Evolutionary conservation across 2,329 filamentous ascomycete genomes (phyloP), one percentile per base, ranked within the genome.

Genomic region (Colletotrichum tropicicola): DNA sequence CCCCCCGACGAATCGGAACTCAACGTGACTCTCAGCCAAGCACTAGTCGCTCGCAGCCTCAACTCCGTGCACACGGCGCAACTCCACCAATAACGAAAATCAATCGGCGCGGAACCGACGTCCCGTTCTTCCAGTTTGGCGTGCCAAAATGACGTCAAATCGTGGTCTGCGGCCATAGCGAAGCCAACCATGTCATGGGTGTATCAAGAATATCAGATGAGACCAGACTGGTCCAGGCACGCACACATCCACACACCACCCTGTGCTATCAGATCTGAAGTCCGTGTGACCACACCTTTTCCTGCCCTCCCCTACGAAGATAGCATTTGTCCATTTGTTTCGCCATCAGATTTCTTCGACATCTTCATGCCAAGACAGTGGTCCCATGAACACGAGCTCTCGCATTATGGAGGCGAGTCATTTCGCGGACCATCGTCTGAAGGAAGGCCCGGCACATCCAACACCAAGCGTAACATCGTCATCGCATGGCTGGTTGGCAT

Each of bases 171-270:
- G 17, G 19, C 37, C 25, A 48, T 13, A 41, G 9, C 30, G 12
- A 37, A 12, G 39, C 47, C 8, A 35, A 35, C 32, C 17, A 53
- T 43, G 56, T 48, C 32, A 48, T 17, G 32, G 25, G 19, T 19
- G 60, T 60, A 60, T 64, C 60, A 63, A 17, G 44, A 19, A 54
- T 15, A 47, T 64, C 56, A 54, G 60, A 64, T 60, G 60, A 64
- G 60, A 60, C 60, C 56, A 49, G 41, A 32, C 2, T 15, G 32
- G 32, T 15, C 32, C 32, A 12, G n/a, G n/a, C 13, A 35, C 32
- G 12, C 7, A 32, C 30, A 35, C 32, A 35, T 15, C n/a, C 44
- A 58, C 59, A 30, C 53, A 52, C 47, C 54, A 39, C 17, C 41
- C 21, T 21, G 23, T 23, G 23, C 28, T 13, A 43, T 54, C 43